Base-by-base conservation (phyloP, 2,329 filamentous ascomycete genomes). In the Colletotrichum brevisporum region DNA sequence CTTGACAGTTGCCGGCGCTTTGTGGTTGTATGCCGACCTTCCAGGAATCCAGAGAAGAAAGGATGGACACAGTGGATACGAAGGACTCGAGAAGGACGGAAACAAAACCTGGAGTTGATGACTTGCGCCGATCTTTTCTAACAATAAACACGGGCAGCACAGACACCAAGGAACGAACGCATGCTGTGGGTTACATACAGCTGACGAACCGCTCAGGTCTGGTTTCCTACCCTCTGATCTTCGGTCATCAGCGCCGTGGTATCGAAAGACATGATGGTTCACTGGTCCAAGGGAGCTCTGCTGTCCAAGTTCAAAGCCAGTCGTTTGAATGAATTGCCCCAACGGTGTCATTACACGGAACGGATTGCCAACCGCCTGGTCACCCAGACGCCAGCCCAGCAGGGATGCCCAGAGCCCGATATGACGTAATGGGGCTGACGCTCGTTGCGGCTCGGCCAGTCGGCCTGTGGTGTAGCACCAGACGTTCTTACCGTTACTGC, bases 361-460 rank as follows among this genome's bases (percentile, higher is more conserved):
- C 31, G 31, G 31, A 36, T 9, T 36, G 31, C 10, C 31, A 36
- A 36, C 31, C 31, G 31, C 31, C 31, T 36, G 9, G 31, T 10
- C 31, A 8, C 31, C 48, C 50, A 43, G 50, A 61, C 50, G 27
- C 56, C 48, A 68, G 60, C 39, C 53, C 54, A 53, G 27, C 61
- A 50, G 54, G 60, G 54, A 13, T 68, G 27, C 39, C 13, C 52
- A 54, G 47, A 31, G 13, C 53, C 47, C 21, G 53, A 45, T 47
- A 59, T 68, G 66, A 59, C 61, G 61, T 65, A 68, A 58, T 21
- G 47, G 50, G 43, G 63, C 51, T 55, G 41, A 31, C 57, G 27
- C 56, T 61, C 15, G 36, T 16, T 21, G 18, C 16, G 26, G 39
- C 16, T 58, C 54, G 48, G 10, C 47, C 21, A 31, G 24, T 58